Evolutionary conservation across 2,329 filamentous ascomycete species (phyloP).

Genomic region (Epichloe hybrida): DNA sequence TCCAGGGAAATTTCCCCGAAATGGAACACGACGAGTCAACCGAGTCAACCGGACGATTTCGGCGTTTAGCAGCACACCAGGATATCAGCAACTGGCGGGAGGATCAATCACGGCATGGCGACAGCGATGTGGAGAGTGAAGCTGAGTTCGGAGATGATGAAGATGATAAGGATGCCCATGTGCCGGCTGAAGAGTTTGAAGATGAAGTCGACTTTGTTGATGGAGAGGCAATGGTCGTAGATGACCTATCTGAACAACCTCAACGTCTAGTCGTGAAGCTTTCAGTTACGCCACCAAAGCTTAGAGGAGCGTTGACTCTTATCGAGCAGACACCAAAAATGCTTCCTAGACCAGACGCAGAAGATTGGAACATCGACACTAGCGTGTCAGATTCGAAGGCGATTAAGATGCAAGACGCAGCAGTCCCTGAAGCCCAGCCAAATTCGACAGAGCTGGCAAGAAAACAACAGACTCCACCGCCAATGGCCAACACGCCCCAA

Average conservation of each 20-base stretch:
- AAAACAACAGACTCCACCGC: background rate
- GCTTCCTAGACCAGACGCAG: conserved; percentile 11
- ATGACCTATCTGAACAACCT: conserved; percentile 33
- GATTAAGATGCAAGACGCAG: conserved; percentile 16
- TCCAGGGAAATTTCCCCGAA: conserved; percentile 30
- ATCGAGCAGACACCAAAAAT: conserved; percentile 11
- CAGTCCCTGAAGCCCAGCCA: background rate
- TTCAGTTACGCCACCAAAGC: conserved; percentile 32
- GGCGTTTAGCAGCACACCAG: conserved; percentile 34
- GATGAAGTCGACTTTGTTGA: conserved; percentile 48
- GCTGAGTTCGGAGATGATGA: conserved; percentile 67
- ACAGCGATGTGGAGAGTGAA: conserved; percentile 52
- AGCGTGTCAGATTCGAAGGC: conserved; percentile 6
- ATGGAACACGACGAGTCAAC: conserved; percentile 25
- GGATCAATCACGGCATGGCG: conserved; percentile 27
- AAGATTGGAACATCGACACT: conserved; percentile 9
- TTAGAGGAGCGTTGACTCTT: conserved; percentile 17
- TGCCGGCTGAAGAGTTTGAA: conserved; percentile 41
- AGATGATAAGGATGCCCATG: conserved; percentile 54
- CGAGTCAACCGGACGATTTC: conserved; percentile 34
- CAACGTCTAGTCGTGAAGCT: conserved; percentile 66
- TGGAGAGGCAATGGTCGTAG: conserved; percentile 40
- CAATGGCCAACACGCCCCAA: background rate
- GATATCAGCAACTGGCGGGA: conserved; percentile 35
- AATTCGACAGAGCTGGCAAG: background rate